phyloP scores from a whole-genome alignment of 805 yeast species.

The Metschnikowia kunwiensis region DNA sequence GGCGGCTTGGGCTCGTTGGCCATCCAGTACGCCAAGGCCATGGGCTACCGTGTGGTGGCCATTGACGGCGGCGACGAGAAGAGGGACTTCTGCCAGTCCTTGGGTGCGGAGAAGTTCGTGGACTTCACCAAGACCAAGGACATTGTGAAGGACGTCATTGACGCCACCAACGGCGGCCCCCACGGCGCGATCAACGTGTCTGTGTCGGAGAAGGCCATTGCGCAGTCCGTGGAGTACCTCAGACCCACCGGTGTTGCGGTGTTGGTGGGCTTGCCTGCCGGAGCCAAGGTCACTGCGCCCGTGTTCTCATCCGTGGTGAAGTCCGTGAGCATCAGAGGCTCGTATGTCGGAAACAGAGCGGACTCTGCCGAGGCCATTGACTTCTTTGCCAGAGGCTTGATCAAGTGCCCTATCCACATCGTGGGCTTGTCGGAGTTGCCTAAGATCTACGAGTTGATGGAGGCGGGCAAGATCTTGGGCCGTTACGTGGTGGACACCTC shows the following conservation, averaged over 20 bases:
- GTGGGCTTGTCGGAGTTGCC: constrained; percentile 42
- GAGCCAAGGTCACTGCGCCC: constrained; percentile 39
- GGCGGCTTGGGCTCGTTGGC: constrained; percentile 81
- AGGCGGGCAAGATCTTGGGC: constrained; percentile 41
- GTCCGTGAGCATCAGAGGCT: constrained; percentile 39
- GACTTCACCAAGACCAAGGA: constrained; percentile 57
- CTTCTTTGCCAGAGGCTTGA: constrained; percentile 42
- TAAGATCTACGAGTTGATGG: constrained; percentile 38
- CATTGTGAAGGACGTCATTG: constrained; percentile 42
- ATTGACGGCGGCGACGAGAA: constrained; percentile 76
- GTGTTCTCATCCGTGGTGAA: constrained; percentile 41
- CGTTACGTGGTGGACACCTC: constrained; percentile 45
- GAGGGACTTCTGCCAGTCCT: constrained; percentile 41
- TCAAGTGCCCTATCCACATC: constrained; percentile 41
- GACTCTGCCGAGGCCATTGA: constrained; percentile 45
- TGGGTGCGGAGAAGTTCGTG: constrained; percentile 64
- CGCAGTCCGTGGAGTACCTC: constrained; percentile 41
- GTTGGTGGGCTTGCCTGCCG: constrained; percentile 46
- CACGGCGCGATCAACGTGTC: constrained; percentile 50
- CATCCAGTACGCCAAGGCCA: constrained; percentile 70
- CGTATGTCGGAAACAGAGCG: constrained; percentile 47
- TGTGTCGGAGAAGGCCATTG: constrained; percentile 49
- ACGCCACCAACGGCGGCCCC: constrained; percentile 59
- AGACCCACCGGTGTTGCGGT: constrained; percentile 43
- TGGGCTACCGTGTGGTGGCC: constrained; percentile 67